These are phyloP conservation scores for Saccharum hybrid DNA, from an alignment of 202 grass and related monocot species.

Conservation along the genomic window DNA sequence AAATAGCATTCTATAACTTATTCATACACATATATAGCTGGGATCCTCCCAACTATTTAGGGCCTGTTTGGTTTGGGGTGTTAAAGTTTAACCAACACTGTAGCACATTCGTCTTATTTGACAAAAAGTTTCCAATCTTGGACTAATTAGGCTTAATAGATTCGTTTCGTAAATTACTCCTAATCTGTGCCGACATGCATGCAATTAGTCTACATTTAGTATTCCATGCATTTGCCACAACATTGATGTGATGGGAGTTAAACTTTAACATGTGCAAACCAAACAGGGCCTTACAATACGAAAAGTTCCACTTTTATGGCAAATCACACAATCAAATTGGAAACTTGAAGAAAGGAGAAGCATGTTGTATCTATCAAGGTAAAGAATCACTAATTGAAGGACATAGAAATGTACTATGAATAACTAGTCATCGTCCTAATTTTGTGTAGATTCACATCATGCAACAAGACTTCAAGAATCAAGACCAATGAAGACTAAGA, in stretches of 20 bases:
- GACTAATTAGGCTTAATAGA: no score
- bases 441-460: neutral
- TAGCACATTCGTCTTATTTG: no score
- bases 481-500: constrained; percentile 10
- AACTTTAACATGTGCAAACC: no score
- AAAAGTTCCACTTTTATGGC: constrained; percentile 23
- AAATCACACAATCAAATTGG: constrained; percentile 25
- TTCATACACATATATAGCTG: neutral
- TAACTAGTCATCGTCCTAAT: constrained; percentile 24
- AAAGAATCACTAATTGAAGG: constrained; percentile 19
- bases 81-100: no score
- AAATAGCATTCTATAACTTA: neutral
- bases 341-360: constrained; percentile 29
- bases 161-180: no score
- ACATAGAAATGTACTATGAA: constrained; percentile 21
- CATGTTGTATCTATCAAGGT: neutral
- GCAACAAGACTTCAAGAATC: constrained; percentile 9
- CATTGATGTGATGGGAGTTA: no score
- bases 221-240: no score
- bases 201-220: no score
- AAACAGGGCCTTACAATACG: no score
- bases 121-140: no score
- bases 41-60: neutral
- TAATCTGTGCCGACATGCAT: no score
- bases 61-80: no score